phyloP scores from a whole-genome alignment of 371 early-diverging fungal species.

The Syncephalis fuscata region DNA sequence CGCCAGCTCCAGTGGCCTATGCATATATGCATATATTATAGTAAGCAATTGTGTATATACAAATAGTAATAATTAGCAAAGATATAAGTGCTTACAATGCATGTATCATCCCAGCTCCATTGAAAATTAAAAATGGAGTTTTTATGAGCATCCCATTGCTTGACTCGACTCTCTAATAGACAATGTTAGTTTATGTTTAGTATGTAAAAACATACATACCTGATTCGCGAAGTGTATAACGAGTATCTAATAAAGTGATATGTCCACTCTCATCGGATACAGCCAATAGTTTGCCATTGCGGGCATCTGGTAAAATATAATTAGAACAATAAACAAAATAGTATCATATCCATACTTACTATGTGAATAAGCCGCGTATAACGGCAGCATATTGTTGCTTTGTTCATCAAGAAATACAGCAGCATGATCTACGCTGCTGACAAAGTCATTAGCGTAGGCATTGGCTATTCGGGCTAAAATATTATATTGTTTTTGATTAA shows the following conservation, averaged over 20 bases:
- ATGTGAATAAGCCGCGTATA: conserved; percentile 6
- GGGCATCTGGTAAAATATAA: conserved; percentile 8
- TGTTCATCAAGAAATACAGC: conserved; percentile 3
- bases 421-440: conserved; percentile 1
- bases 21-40: background rate
- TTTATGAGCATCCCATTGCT: conserved; percentile 20
- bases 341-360: background rate
- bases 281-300: conserved; percentile 29
- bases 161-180: conserved; percentile 6
- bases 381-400: conserved; percentile 5
- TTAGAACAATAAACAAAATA: background rate
- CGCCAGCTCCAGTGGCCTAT: conserved; percentile 37
- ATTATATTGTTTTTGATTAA: no score
- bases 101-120: conserved; percentile 31
- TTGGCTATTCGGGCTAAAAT: no score
- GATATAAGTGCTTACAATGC: conserved; percentile 13
- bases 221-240: conserved; percentile 14
- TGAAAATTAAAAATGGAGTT: conserved; percentile 39
- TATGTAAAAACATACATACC: conserved; percentile 8
- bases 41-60: background rate
- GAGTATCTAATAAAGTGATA: conserved; percentile 30
- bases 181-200: background rate
- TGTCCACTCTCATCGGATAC: conserved; percentile 49
- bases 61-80: background rate
- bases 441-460: conserved; percentile 5